These are phyloP conservation scores for Triglochin maritima DNA, from an alignment of 106 monocot genomes.

Conservation along the genomic window DNA sequence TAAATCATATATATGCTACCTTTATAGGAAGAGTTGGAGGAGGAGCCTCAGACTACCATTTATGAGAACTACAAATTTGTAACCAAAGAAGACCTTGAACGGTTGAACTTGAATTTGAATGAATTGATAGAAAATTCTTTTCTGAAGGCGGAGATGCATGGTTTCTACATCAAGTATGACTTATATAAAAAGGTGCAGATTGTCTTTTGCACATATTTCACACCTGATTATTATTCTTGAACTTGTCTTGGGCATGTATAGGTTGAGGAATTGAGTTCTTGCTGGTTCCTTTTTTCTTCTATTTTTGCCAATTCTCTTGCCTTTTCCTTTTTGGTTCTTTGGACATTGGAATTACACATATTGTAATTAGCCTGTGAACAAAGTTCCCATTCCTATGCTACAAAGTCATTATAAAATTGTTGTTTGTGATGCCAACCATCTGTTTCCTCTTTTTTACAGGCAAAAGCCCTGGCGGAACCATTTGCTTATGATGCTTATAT, in stretches of 20 bases:
- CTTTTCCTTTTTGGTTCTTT: no score
- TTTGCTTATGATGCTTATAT: constrained; percentile 47
- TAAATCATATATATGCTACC: not conserved
- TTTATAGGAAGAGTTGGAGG: constrained; percentile 90
- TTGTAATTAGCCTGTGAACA: no score
- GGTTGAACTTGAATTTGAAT: constrained; percentile 63
- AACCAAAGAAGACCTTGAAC: constrained; percentile 84
- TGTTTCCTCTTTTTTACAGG: constrained; percentile 29
- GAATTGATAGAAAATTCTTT: constrained; percentile 51
- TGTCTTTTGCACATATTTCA: not conserved
- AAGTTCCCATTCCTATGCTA: no score
- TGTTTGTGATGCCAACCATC: not conserved
- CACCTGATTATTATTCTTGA: not conserved
- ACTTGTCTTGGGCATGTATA: not conserved
- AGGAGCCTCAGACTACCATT: constrained; percentile 44
- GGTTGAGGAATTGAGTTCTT: not conserved
- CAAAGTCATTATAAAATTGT: not conserved
- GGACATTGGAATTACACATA: no score
- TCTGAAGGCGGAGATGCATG: constrained; percentile 75
- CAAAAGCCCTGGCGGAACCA: constrained; percentile 43
- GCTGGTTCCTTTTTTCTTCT: no score
- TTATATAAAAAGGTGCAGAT: constrained; percentile 71
- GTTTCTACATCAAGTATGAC: constrained; percentile 54
- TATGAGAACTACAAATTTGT: constrained; percentile 88
- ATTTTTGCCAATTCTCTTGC: no score